Conservation (phyloP, 208 protist species). For the Trichomonas gallinae region DNA sequence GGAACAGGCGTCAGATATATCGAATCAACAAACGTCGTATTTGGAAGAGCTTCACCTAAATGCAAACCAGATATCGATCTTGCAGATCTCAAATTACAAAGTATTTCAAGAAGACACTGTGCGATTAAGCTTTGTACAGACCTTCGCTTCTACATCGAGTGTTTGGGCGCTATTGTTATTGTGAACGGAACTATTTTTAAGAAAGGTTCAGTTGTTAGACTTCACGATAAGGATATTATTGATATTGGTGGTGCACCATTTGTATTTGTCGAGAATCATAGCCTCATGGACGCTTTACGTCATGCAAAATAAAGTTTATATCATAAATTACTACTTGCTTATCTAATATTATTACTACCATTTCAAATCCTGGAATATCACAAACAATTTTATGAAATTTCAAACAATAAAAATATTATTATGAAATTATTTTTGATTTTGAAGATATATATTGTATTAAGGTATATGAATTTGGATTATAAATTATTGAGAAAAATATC, state of each 20-base stretch:
- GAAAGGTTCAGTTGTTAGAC: background rate
- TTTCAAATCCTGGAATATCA: too few species aligned
- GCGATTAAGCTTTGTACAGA: background rate
- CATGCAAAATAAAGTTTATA: background rate
- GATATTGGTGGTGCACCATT: constrained; percentile 16
- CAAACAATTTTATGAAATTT: too few species aligned
- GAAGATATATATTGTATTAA: too few species aligned
- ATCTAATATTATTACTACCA: too few species aligned
- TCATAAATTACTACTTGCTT: too few species aligned
- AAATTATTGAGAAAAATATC: too few species aligned
- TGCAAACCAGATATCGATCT: background rate
- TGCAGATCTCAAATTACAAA: background rate
- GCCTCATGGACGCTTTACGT: background rate
- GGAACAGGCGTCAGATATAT: background rate
- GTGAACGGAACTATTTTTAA: background rate
- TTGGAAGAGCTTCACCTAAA: constrained; percentile 13
- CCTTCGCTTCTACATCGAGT: background rate
- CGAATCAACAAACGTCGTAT: background rate
- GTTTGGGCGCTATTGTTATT: background rate
- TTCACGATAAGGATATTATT: background rate
- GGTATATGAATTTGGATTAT: too few species aligned
- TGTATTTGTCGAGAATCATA: background rate
- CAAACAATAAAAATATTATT: too few species aligned
- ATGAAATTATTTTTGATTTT: too few species aligned
- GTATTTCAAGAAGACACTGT: background rate